A percentile compares a stretch with the other conserved stretches of the same genome.
These are phyloP conservation scores for Schwanniomyces pseudopolymorphus DNA, from an alignment of 805 yeast species.

Conservation along the genomic window DNA sequence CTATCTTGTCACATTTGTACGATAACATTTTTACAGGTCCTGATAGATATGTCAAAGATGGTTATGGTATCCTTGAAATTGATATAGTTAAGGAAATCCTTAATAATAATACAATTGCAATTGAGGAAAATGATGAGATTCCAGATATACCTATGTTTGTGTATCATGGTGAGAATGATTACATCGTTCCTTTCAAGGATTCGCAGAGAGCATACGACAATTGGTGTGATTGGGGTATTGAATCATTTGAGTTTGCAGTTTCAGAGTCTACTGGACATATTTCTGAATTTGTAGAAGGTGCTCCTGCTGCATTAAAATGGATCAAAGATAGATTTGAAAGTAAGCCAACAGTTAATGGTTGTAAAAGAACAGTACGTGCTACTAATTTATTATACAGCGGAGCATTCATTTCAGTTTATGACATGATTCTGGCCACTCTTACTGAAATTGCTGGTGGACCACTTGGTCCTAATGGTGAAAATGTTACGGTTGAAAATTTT, in stretches of 20 bases:
- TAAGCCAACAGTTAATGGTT: slow-evolving; percentile 13
- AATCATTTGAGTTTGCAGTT: slow-evolving; percentile 30
- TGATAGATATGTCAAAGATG: slow-evolving; percentile 1
- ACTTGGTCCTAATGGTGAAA: slow-evolving; percentile 28
- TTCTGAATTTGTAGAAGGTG: slow-evolving; percentile 13
- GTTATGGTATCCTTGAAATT: slow-evolving; percentile 13
- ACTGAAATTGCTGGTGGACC: slow-evolving; percentile 14
- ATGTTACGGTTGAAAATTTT: slow-evolving; percentile 17
- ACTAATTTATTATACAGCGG: slow-evolving; percentile 44
- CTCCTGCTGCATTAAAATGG: slow-evolving; percentile 20
- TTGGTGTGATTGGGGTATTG: slow-evolving; percentile 25
- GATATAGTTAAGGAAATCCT: slow-evolving; percentile 13
- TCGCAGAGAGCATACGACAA: slow-evolving; percentile 14
- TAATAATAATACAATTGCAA: slow-evolving; percentile 21
- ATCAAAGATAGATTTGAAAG: slow-evolving; percentile 17
- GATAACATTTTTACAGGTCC: slow-evolving; percentile 11
- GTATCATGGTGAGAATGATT: slow-evolving; percentile 21
- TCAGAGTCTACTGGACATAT: slow-evolving; percentile 20
- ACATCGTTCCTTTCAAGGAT: slow-evolving; percentile 19
- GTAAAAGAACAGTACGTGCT: slow-evolving; percentile 45
- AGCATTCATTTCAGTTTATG: slow-evolving; percentile 44
- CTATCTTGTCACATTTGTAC: slow-evolving; percentile 1
- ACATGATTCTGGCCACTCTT: slow-evolving; percentile 12
- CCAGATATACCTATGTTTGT: slow-evolving; percentile 21
- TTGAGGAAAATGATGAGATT: slow-evolving; percentile 15